phyloP scores from a whole-genome alignment of 129 eudicot species.

The Artemisia tridentata region DNA sequence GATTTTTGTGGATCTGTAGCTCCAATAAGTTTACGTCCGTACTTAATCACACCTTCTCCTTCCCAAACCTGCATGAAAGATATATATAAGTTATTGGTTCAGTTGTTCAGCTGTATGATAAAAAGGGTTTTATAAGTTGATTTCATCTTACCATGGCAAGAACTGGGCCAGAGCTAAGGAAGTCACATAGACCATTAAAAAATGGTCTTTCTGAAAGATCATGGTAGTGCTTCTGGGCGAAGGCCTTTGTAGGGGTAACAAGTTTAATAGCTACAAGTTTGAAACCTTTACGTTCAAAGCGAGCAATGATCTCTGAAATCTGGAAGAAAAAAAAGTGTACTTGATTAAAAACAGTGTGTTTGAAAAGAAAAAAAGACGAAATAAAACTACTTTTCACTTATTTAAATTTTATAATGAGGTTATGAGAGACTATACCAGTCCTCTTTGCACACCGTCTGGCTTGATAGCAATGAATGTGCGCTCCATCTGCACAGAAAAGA shows the following conservation, averaged over 20 bases:
- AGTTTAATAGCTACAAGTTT: constrained; percentile 96
- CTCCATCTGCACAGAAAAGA: constrained; percentile 60
- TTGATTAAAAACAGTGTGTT: background rate
- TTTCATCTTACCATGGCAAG: constrained; percentile 77
- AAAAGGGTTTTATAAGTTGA: background rate
- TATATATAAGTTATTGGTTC: background rate
- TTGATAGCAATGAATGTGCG: constrained; percentile 96
- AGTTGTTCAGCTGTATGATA: background rate
- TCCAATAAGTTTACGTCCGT: constrained; percentile 94
- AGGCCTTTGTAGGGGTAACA: constrained; percentile 80
- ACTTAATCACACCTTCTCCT: constrained; percentile 98
- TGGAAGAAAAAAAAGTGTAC: constrained; percentile 23
- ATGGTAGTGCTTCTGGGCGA: constrained; percentile 91
- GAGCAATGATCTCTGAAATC: constrained; percentile 94
- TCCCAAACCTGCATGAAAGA: constrained; percentile 79
- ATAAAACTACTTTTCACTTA: background rate
- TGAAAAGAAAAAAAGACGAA: background rate
- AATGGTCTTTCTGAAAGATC: constrained; percentile 93
- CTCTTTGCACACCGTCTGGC: constrained; percentile 99
- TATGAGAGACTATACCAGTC: constrained; percentile 51
- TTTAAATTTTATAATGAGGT: background rate
- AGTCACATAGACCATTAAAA: constrained; percentile 86
- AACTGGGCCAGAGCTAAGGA: constrained; percentile 99
- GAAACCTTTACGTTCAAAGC: constrained; percentile 94
- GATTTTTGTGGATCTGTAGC: constrained; percentile 99